phyloP scores from a whole-genome alignment of 768 basidiomycete species.

The Exidia glandulosa region DNA sequence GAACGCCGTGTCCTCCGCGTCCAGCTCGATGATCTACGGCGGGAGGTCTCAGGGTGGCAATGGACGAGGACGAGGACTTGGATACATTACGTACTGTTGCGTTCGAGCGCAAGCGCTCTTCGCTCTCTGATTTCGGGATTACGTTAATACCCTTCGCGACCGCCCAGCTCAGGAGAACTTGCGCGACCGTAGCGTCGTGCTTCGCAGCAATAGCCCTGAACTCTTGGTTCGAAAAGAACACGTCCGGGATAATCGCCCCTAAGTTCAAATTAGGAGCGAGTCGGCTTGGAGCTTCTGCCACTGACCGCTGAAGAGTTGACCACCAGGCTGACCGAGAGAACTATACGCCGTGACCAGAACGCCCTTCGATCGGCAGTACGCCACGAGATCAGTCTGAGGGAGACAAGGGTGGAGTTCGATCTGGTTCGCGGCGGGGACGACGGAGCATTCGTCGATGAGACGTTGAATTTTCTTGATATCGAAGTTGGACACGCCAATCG shows the following conservation, averaged over 20 bases:
- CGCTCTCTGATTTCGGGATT: neutral
- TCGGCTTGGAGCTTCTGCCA: too few species aligned
- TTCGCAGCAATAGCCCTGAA: slow-evolving; percentile 54
- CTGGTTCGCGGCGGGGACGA: slow-evolving; percentile 71
- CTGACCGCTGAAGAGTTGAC: too few species aligned
- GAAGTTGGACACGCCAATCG: slow-evolving; percentile 76
- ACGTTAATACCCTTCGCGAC: neutral
- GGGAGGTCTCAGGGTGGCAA: neutral
- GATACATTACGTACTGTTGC: neutral
- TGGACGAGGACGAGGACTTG: neutral
- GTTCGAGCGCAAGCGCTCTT: neutral
- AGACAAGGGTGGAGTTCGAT: slow-evolving; percentile 66
- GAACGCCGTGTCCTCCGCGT: neutral
- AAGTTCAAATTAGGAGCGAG: too few species aligned
- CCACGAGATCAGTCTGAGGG: slow-evolving; percentile 54
- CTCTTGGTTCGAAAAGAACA: slow-evolving; percentile 44
- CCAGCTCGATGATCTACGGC: neutral
- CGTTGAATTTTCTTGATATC: slow-evolving; percentile 51
- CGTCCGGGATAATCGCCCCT: too few species aligned
- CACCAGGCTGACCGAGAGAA: slow-evolving; percentile 42
- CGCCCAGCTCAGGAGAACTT: neutral
- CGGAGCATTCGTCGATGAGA: slow-evolving; percentile 40
- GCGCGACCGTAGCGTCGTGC: slow-evolving; percentile 29
- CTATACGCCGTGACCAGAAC: slow-evolving; percentile 75
- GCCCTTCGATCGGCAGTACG: slow-evolving; percentile 48